phyloP scores from a whole-genome alignment of 345 rosid genomes.

The Arabis alpina region DNA sequence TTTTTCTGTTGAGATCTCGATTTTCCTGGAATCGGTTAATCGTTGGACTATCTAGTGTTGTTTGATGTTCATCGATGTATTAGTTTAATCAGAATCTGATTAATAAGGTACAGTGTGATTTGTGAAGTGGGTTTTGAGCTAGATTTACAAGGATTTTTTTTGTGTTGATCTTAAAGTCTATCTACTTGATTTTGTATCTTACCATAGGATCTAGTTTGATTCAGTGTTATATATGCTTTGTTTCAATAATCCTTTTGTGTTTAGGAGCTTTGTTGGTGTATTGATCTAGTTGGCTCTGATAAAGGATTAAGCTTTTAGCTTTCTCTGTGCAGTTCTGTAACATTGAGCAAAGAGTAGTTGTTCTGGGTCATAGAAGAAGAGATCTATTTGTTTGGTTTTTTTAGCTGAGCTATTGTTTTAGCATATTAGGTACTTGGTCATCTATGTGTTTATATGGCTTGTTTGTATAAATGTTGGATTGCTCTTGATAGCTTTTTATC shows the following conservation, averaged over 20 bases:
- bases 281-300: conserved; percentile 28
- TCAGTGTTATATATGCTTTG: background rate
- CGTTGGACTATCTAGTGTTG: conserved; percentile 27
- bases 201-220: conserved; percentile 36
- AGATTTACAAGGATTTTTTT: conserved; percentile 1
- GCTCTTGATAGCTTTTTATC: conserved; percentile 1
- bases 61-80: conserved; percentile 21
- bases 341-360: conserved; percentile 7
- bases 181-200: conserved; percentile 21
- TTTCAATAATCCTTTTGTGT: conserved; percentile 7
- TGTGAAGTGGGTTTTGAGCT: conserved; percentile 39
- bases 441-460: conserved; percentile 9
- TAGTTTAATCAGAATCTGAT: conserved; percentile 30
- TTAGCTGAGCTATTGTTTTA: too few relatives aligned
- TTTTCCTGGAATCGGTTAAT: conserved; percentile 13
- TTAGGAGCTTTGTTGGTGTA: background rate
- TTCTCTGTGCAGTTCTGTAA: background rate
- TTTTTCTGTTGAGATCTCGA: conserved; percentile 31
- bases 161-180: conserved; percentile 19
- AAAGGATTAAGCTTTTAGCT: conserved; percentile 19
- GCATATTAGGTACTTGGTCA: conserved; percentile 4
- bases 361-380: background rate
- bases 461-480: background rate
- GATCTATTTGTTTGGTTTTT: background rate
- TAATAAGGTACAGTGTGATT: conserved; percentile 3